A percentile compares a stretch with the other conserved stretches of the same genome.
Conservation (phyloP, 495 filamentous ascomycete species). For the Daldinia childiae region DNA sequence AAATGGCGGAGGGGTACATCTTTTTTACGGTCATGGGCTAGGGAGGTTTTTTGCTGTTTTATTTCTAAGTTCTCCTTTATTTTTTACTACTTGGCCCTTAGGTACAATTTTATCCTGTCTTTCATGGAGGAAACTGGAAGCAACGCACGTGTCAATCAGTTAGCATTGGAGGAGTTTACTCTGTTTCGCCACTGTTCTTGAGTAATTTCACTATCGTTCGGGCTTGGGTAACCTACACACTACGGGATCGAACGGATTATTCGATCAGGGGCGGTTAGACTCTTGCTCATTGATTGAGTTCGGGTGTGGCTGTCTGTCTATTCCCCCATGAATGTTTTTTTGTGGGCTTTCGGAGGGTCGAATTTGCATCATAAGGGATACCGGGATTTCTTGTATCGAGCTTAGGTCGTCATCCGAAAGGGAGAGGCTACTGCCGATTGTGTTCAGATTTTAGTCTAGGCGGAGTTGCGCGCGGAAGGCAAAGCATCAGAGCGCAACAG, state of each 20-base stretch:
- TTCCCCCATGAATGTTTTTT: conserved; percentile 17
- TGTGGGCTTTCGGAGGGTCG: conserved; percentile 24
- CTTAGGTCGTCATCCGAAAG: conserved; percentile 15
- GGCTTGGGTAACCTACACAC: conserved; percentile 27
- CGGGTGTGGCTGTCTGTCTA: conserved; percentile 38
- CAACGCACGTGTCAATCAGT: conserved; percentile 28
- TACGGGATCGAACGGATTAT: conserved; percentile 31
- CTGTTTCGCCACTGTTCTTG: conserved; percentile 34
- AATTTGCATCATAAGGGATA: conserved; percentile 43
- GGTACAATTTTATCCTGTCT: conserved; percentile 13
- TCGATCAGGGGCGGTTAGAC: conserved; percentile 31
- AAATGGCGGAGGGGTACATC: conserved; percentile 23
- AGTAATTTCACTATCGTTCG: conserved; percentile 31
- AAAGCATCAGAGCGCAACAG: conserved; percentile 38
- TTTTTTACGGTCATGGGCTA: conserved; percentile 29
- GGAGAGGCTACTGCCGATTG: conserved; percentile 14
- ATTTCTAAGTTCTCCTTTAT: conserved; percentile 23
- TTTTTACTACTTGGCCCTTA: conserved; percentile 10
- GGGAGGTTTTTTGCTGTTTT: conserved; percentile 30
- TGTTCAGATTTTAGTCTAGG: conserved; percentile 21
- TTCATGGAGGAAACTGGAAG: conserved; percentile 33
- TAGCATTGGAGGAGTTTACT: conserved; percentile 43
- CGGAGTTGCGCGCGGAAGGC: conserved; percentile 41
- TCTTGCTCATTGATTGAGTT: conserved; percentile 44
- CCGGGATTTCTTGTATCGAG: conserved; percentile 25